Conservation (phyloP, 2,329 filamentous ascomycete species). For the Fusarium caatingaense region DNA sequence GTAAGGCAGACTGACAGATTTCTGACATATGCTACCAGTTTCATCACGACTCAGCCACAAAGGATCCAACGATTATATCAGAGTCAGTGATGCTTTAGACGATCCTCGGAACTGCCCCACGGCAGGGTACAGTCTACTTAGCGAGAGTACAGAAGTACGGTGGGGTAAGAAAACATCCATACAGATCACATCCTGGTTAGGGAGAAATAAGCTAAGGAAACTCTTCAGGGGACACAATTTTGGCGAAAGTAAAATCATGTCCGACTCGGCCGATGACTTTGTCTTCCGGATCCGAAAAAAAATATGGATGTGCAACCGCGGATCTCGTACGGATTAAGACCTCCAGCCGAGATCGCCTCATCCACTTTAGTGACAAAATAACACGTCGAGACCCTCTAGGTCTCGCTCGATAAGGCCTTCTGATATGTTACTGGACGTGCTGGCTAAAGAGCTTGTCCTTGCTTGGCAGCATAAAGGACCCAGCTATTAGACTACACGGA, state of each 20-base stretch:
- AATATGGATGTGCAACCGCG: neutral
- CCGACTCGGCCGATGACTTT: constrained; percentile 19
- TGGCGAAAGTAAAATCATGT: constrained; percentile 1
- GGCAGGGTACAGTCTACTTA: neutral
- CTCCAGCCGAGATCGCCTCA: constrained; percentile 7
- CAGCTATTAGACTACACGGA: neutral
- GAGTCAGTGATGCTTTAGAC: neutral
- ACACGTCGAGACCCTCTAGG: neutral
- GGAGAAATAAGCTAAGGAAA: constrained; percentile 12
- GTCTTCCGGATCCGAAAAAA: constrained; percentile 17
- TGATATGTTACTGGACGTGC: neutral
- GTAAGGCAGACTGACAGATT: constrained; percentile 18
- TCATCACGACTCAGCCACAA: constrained; percentile 22
- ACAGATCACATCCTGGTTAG: constrained; percentile 15
- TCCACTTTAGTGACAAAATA: neutral
- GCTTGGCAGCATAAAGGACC: neutral
- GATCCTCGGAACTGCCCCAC: neutral
- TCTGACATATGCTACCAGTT: constrained; percentile 1
- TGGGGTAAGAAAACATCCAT: neutral
- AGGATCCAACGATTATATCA: neutral
- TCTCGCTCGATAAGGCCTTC: neutral
- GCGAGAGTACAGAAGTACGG: neutral
- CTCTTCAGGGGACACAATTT: constrained; percentile 11
- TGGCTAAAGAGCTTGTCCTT: neutral
- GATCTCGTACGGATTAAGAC: constrained; percentile 17